A percentile compares a stretch with the other conserved stretches of the same genome.
phyloP scores from a whole-genome alignment of 2,329 filamentous ascomycete genomes.

The Claviceps sp. region DNA sequence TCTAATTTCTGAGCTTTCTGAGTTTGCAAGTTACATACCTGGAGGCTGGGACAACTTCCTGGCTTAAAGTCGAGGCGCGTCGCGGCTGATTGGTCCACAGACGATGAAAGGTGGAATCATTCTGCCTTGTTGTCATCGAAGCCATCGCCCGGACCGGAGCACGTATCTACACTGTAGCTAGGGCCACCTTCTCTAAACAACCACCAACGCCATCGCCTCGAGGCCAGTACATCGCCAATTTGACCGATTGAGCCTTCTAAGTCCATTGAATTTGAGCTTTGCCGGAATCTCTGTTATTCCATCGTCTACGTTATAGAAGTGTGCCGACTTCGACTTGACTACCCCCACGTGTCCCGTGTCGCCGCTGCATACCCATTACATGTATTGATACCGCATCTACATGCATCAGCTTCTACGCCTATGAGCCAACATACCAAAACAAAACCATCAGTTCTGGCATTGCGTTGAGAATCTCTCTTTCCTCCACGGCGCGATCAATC shows the following conservation, averaged over 20 bases:
- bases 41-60: background rate
- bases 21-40: background rate
- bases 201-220: background rate
- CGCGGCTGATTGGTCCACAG: background rate
- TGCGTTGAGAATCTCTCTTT: too few relatives aligned
- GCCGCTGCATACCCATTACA: background rate
- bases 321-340: constrained; percentile 7
- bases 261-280: background rate
- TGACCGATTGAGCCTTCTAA: background rate
- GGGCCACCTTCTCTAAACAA: background rate
- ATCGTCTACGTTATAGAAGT: background rate
- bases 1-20: background rate
- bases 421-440: background rate
- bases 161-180: background rate
- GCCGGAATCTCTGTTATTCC: background rate
- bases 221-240: background rate
- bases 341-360: constrained; percentile 8
- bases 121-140: background rate
- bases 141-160: background rate
- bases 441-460: background rate
- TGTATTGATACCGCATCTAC: background rate
- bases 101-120: background rate
- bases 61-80: background rate
- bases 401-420: background rate
- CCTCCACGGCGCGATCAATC: background rate